Conservation (phyloP, 805 yeast genomes). For the Ascoidea tarda region DNA sequence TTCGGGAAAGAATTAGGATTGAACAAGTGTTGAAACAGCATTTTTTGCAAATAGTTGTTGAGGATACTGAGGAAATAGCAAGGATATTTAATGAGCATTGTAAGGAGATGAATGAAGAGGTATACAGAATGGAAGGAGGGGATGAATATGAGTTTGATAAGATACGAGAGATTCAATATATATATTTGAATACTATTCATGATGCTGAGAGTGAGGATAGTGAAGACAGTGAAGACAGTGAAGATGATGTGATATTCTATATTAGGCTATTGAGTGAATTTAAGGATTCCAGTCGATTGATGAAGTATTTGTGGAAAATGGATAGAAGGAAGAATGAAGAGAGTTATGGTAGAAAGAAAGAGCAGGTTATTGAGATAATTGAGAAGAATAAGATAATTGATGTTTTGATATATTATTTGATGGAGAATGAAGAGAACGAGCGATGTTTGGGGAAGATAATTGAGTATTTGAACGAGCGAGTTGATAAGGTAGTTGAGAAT, state of each 20-base stretch:
- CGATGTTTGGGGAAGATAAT: slow-evolving; percentile 15
- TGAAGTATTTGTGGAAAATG: neutral
- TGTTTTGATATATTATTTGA: slow-evolving; percentile 3
- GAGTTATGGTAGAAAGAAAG: no score
- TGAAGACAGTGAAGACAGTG: neutral
- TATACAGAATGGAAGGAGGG: neutral
- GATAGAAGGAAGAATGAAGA: neutral
- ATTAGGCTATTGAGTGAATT: slow-evolving; percentile 1
- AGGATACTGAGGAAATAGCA: slow-evolving; percentile 2
- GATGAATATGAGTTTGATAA: neutral
- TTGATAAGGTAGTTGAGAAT: slow-evolving; percentile 5
- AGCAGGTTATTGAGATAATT: neutral
- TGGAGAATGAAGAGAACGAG: neutral
- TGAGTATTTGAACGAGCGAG: slow-evolving; percentile 13
- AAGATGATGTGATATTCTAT: slow-evolving; percentile 1
- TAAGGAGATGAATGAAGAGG: slow-evolving; percentile 1
- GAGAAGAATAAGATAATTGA: slow-evolving; percentile 3
- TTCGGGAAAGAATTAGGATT: no score
- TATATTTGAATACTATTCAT: slow-evolving; percentile 12
- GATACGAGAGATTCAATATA: neutral
- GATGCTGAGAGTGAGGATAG: slow-evolving; percentile 6
- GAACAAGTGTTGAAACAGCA: neutral
- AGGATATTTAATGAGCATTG: slow-evolving; percentile 1
- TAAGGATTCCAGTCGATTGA: neutral
- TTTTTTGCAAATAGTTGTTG: neutral